Base-by-base conservation (phyloP, 805 yeast genomes). In the Candida orba region DNA sequence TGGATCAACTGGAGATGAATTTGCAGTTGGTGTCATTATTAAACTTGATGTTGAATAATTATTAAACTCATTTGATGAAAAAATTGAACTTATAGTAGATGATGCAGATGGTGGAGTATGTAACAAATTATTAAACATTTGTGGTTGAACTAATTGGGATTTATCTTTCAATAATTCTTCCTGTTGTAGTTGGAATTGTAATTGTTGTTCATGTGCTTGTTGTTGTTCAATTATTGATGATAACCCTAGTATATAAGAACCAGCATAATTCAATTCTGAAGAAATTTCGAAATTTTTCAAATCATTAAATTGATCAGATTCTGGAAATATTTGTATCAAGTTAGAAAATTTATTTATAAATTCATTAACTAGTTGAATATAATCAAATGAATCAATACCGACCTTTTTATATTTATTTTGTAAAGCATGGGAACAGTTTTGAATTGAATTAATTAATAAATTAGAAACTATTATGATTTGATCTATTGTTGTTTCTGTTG, bases 401-500 rank as follows among this genome's bases (percentile, higher is more conserved):
- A 22, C n/a, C 8, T 39, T 32, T 27, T 37, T 47, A 37, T 56
- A 56, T 40, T 57, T 57, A 37, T 52, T 52, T 23, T 43, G 47
- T 25, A 57, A 39, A 1, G 57, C 58, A 30, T 53, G 52, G 10
- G 62, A 51, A 27, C 52, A 49, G 3, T 41, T 43, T 20, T 48
- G 36, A 37, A 53, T 45, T 4, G 53, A 40, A 23, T 52, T 45
- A 4, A 56, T 13, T 18, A 57, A 32, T 40, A 57, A 35, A 1
- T 50, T 36, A 3, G 41, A 31, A 15, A 53, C 37, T 24, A 53
- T 52, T 8, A 51, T 40, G 3, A 57, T 44, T 32, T 49, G 40
- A 14, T 43, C 40, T 8, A 42, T 31, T 1, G 52, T 47, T 3
- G 37, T 33, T n/a, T 51, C 52, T 4, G 47, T 37, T 6, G 51